A percentile compares a stretch with the other conserved stretches of the same genome.
These are phyloP conservation scores for Drechmeria coniospora DNA, from an alignment of 2,329 filamentous ascomycete species.

Conservation along the genomic window DNA sequence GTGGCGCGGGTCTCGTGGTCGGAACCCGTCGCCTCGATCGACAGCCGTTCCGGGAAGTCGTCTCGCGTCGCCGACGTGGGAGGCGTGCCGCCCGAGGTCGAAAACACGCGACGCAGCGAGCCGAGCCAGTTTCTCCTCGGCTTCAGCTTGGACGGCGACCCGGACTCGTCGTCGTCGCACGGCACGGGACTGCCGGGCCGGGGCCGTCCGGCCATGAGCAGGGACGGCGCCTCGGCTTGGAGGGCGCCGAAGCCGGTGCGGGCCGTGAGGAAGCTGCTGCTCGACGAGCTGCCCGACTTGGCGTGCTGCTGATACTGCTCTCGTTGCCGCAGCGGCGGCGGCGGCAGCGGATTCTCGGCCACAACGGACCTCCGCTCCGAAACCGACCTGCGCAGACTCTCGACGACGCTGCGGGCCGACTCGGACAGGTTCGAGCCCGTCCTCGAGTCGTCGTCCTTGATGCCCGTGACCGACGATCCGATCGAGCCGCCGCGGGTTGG, in stretches of 20 bases:
- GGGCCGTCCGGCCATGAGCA: constrained; percentile 14
- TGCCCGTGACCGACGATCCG: constrained; percentile 17
- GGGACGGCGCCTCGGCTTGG: constrained; percentile 35
- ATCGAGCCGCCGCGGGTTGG: constrained; percentile 22
- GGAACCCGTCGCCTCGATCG: constrained; percentile 16
- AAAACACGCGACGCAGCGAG: constrained; percentile 48
- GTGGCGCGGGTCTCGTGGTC: constrained; percentile 29
- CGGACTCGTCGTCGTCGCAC: constrained; percentile 16
- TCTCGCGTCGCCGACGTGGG: constrained; percentile 3
- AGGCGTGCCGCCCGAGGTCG: constrained; percentile 19
- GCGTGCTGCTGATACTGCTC: no score
- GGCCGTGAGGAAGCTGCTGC: constrained; percentile 37
- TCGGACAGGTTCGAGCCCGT: constrained; percentile 44
- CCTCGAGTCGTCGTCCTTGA: constrained; percentile 31
- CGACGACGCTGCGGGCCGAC: constrained; percentile 29
- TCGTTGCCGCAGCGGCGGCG: no score
- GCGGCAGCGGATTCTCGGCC: no score
- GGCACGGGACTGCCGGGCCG: constrained; percentile 7
- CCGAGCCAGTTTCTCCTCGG: constrained; percentile 50
- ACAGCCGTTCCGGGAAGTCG: constrained; percentile 15
- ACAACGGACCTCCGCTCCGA: constrained; percentile 16
- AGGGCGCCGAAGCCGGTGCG: constrained; percentile 34
- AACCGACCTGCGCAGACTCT: constrained; percentile 21
- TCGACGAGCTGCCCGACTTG: constrained; percentile 24
- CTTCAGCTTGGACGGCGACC: constrained; percentile 43